A percentile compares a stretch with the other conserved stretches of the same genome.
phyloP scores from a whole-genome alignment of 352 stramenopile species.

The Globisporangium heterothallicum region DNA sequence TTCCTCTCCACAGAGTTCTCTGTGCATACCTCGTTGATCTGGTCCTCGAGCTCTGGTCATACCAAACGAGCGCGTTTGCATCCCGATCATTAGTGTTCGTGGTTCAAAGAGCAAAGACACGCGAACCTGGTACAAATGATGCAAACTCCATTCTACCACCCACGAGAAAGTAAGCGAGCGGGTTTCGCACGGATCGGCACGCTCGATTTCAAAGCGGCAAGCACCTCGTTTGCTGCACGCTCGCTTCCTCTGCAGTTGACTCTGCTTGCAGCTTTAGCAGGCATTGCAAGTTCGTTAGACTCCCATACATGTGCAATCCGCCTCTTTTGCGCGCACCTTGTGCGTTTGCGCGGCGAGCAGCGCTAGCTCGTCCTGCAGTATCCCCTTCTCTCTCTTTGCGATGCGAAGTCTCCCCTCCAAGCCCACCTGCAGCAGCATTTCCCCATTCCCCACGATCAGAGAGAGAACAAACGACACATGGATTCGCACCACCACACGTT shows the following conservation, averaged over 20 bases:
- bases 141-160: neutral
- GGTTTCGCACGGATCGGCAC: no score
- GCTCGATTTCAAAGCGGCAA: neutral
- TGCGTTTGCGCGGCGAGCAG: neutral
- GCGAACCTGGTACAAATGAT: constrained; percentile 4
- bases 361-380: neutral
- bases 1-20: neutral
- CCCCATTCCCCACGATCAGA: neutral
- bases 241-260: neutral
- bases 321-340: neutral
- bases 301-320: no score
- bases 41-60: constrained; percentile 4
- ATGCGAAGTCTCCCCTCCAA: constrained; percentile 3
- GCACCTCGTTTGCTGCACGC: constrained; percentile 1
- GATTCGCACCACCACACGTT: neutral
- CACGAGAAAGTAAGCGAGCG: neutral
- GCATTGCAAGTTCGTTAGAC: no score
- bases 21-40: constrained; percentile 4
- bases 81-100: neutral
- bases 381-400: constrained; percentile 1
- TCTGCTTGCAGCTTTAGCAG: constrained; percentile 13
- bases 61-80: neutral
- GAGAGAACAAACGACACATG: neutral
- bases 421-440: neutral
- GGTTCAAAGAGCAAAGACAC: neutral